Base-by-base conservation (phyloP, 495 filamentous ascomycete genomes). In the Xylaria bambusicola region DNA sequence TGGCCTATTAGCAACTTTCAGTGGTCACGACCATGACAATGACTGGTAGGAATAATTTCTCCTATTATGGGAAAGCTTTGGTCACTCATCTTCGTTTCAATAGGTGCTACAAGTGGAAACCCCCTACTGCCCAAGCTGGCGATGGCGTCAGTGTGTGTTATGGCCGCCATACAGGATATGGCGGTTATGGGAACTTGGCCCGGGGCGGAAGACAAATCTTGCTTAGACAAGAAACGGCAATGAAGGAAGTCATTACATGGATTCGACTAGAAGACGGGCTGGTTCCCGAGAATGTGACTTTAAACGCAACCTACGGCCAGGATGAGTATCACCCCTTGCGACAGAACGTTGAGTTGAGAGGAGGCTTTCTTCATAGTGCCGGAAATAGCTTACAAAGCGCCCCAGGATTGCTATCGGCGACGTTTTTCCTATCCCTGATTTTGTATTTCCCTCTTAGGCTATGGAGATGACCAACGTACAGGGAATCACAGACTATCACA, bases 11-110 rank as follows among this genome's bases (percentile, higher is more conserved):
- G 80, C 77, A 6, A 72, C 82, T 0, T 84, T 84, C 58, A 78
- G 73, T 18, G 84, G 83, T 4, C 84, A 86, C 58, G 83, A 86
- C 58, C 84, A 87, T 65, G 77, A 77, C 0, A 76, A 85, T 69
- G 78, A 79, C 42, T 86, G 83, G 84, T 85, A 68, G 26, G 49
- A 23, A 12, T n/a, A 15, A n/a, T 9, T 31, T 17, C 6, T 24
- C 10, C 58, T 66, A 52, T 6, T 62, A 48, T 33, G 62, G 57
- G 61, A 51, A 49, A 6, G n/a, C 7, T 6, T 41, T 15, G 8
- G 38, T 41, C n/a, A 3, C 38, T 41, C 7, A 41, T 41, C 3
- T 41, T 41, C 38, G n/a, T 41, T 17, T 41, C 5, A 8, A 41
- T 41, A 18, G 51, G 29, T 56, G 53, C 15, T 54, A 47, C 4